Percentiles rank a stretch among this genome's conserved stretches.
Conservation (phyloP, 345 rosid species). For the Eucalyptus marginata region DNA sequence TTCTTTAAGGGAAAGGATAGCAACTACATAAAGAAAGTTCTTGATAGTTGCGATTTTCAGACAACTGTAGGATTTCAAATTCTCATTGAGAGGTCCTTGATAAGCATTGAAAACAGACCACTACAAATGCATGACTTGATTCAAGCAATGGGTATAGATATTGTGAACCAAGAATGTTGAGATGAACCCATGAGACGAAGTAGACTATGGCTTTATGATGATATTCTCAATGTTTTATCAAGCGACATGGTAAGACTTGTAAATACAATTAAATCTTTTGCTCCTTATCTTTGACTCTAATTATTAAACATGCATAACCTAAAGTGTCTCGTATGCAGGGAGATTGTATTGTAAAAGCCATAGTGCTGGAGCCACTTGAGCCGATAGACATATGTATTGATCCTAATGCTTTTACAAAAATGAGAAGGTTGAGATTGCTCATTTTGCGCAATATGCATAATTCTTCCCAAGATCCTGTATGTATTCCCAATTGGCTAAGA, state of each 20-base stretch:
- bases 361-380: neutral
- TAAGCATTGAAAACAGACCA: neutral
- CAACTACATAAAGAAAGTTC: neutral
- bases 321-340: neutral
- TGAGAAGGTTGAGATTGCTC: neutral
- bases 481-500: neutral
- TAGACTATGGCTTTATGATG: neutral
- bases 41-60: neutral
- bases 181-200: neutral
- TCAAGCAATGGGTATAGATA: neutral
- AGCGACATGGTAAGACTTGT: neutral
- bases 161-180: neutral
- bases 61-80: neutral
- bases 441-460: neutral
- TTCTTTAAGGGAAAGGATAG: neutral
- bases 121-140: neutral
- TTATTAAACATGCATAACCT: neutral
- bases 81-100: neutral
- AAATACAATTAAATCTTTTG: too few relatives aligned
- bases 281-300: neutral
- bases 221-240: neutral
- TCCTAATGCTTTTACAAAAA: neutral
- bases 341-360: neutral
- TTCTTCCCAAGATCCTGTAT: neutral
- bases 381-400: accelerated